Conservation (phyloP, 805 yeast species). For the Myxozyma geophila region DNA sequence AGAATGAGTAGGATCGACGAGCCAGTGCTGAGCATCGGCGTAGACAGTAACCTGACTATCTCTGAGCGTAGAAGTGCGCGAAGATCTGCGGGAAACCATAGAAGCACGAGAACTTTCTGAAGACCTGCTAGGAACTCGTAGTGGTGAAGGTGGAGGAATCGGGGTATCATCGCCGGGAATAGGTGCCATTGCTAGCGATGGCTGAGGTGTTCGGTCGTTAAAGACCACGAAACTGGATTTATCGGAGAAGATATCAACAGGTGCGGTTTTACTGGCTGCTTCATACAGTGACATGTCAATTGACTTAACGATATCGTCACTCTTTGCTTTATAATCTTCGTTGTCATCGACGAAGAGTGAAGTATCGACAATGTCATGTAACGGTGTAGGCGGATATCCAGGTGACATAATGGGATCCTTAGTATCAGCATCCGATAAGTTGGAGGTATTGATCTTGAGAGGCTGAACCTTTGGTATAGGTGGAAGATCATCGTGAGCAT, state of each 20-base stretch:
- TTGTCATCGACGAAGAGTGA: background rate
- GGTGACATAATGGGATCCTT: background rate
- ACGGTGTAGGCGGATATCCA: slow-evolving; percentile 13
- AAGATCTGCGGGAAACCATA: slow-evolving; percentile 1
- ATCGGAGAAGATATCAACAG: background rate
- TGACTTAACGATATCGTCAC: background rate
- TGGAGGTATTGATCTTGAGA: slow-evolving; percentile 7
- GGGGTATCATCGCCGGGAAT: background rate
- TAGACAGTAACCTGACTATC: slow-evolving; percentile 27
- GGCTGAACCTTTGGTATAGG: slow-evolving; percentile 12
- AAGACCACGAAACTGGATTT: background rate
- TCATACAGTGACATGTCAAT: background rate
- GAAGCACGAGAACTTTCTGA: background rate
- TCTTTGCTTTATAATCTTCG: background rate
- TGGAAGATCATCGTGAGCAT: slow-evolving; percentile 12
- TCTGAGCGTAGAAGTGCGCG: slow-evolving; percentile 21
- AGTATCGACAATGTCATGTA: slow-evolving; percentile 2
- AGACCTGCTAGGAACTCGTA: slow-evolving; percentile 1
- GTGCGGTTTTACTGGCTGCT: background rate
- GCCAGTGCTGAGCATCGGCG: slow-evolving; percentile 6
- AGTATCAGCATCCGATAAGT: background rate
- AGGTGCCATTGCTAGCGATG: slow-evolving; percentile 2
- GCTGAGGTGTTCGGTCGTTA: background rate
- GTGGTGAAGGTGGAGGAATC: slow-evolving; percentile 5
- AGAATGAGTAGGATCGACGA: background rate